phyloP scores from a whole-genome alignment of 148 eudicot species.

The Chenopodium berlandieri region DNA sequence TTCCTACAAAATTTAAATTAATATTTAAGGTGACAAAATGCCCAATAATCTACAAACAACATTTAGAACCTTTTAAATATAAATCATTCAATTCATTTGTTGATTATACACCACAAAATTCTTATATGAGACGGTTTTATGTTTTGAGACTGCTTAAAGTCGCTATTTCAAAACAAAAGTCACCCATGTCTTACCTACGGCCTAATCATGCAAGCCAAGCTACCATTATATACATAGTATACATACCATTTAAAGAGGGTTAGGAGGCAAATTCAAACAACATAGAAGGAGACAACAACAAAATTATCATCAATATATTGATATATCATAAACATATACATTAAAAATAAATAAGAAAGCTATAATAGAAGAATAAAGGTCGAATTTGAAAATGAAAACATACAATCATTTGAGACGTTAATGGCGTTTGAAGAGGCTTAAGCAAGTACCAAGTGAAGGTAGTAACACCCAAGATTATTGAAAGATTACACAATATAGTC shows the following conservation, averaged over 20 bases:
- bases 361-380: neutral
- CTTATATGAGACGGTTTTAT: too few species aligned
- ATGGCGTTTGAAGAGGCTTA: conserved; percentile 27
- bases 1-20: too few species aligned
- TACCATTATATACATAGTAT: too few species aligned
- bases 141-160: neutral
- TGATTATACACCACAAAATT: neutral
- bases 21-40: neutral
- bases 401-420: conserved; percentile 25
- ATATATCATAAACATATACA: too few species aligned
- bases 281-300: too few species aligned
- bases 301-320: too few species aligned
- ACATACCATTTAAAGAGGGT: too few species aligned
- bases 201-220: too few species aligned
- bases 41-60: neutral
- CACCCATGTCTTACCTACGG: neutral
- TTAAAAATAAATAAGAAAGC: too few species aligned
- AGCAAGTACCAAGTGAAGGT: conserved; percentile 12
- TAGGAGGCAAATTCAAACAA: too few species aligned
- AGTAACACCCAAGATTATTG: conserved; percentile 9
- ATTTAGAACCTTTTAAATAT: neutral
- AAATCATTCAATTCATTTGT: neutral
- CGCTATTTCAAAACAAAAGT: too few species aligned
- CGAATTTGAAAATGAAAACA: neutral
- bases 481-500: neutral